These are phyloP conservation scores for Stachybotrys elegans DNA, from an alignment of 2,329 filamentous ascomycete genomes.

Conservation along the genomic window DNA sequence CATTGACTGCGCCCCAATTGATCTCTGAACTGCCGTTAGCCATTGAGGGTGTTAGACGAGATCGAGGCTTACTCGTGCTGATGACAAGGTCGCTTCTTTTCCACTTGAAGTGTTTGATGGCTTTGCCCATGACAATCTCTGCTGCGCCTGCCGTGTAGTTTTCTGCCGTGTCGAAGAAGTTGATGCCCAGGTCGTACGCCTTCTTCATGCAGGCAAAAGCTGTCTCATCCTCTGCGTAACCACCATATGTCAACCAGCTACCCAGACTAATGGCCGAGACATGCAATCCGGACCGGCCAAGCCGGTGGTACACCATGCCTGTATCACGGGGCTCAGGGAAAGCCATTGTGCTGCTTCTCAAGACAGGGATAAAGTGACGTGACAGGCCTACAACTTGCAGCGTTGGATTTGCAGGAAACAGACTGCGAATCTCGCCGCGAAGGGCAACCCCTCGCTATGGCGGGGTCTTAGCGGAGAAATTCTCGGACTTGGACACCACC, in stretches of 20 bases:
- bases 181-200: conserved; percentile 55
- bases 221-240: conserved; percentile 57
- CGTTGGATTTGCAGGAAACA: too few relatives aligned
- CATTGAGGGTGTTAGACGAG: neutral
- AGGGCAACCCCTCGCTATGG: neutral
- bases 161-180: conserved; percentile 61
- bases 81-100: conserved; percentile 58
- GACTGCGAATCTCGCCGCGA: too few relatives aligned
- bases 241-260: conserved; percentile 63
- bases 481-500: too few relatives aligned
- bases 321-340: conserved; percentile 38
- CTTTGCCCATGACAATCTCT: conserved; percentile 59
- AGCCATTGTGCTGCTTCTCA: conserved; percentile 31
- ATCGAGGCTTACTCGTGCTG: conserved; percentile 40
- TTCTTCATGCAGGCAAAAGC: conserved; percentile 58
- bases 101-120: conserved; percentile 57
- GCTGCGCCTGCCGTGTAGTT: conserved; percentile 56
- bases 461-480: conserved; percentile 17
- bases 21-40: conserved; percentile 35
- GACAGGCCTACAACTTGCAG: conserved; percentile 1
- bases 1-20: conserved; percentile 60
- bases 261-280: conserved; percentile 63
- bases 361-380: conserved; percentile 3
- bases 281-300: conserved; percentile 53
- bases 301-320: conserved; percentile 38